These are phyloP conservation scores for Leavenworthia alabamica DNA, from an alignment of 345 rosid genomes.

Conservation along the genomic window DNA sequence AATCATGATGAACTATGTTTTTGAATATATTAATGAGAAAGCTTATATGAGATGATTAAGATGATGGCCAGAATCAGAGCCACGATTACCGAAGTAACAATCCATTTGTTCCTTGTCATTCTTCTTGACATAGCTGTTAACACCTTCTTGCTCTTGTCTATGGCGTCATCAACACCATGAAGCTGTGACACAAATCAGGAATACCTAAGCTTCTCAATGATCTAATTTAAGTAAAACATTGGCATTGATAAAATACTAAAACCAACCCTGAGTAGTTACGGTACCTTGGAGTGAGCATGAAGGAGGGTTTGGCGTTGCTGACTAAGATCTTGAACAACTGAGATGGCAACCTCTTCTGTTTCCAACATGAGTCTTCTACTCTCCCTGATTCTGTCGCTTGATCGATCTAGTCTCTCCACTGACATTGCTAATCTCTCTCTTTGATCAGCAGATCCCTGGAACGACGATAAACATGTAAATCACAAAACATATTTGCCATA, in stretches of 20 bases:
- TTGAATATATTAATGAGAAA: slow-evolving; percentile 28
- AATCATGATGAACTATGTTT: slow-evolving; percentile 2
- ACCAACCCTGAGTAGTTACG: not conserved
- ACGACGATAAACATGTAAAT: not conserved
- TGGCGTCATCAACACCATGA: slow-evolving; percentile 76
- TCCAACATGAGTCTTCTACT: slow-evolving; percentile 84
- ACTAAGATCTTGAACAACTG: slow-evolving; percentile 79
- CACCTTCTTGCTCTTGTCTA: slow-evolving; percentile 80
- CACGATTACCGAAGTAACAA: slow-evolving; percentile 42
- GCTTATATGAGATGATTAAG: slow-evolving; percentile 59
- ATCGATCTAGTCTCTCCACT: slow-evolving; percentile 67
- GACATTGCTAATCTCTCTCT: slow-evolving; percentile 69
- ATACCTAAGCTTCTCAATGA: not conserved
- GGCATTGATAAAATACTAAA: not conserved
- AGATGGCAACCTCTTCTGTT: slow-evolving; percentile 84
- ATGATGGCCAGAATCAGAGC: slow-evolving; percentile 64
- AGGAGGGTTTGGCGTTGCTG: slow-evolving; percentile 87
- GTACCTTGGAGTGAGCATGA: slow-evolving; percentile 70
- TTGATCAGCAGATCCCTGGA: slow-evolving; percentile 70
- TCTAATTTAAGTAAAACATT: not conserved
- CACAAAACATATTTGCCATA: not conserved
- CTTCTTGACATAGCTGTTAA: slow-evolving; percentile 64
- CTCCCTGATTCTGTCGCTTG: slow-evolving; percentile 72
- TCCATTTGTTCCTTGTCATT: slow-evolving; percentile 81
- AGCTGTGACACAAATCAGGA: slow-evolving; percentile 38